These are phyloP conservation scores for Ganoderma lingzhi DNA, from an alignment of 1,284 basidiomycete species.

Conservation along the genomic window DNA sequence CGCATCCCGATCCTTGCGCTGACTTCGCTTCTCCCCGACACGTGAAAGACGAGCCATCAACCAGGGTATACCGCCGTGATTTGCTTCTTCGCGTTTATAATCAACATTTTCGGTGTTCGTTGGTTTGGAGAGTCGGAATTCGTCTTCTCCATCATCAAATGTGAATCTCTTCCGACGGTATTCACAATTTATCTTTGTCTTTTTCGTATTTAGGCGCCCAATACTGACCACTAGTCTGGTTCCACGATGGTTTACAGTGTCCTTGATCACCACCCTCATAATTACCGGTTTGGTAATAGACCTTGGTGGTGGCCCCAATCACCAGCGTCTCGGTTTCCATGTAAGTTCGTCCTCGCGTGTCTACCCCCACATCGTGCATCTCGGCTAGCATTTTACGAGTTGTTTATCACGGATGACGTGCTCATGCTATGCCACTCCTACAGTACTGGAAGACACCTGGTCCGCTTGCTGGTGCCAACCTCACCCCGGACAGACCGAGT, in stretches of 20 bases:
- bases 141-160: slow-evolving; percentile 68
- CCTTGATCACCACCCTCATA: slow-evolving; percentile 67
- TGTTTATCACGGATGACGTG: slow-evolving; percentile 4
- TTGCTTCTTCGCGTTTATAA: slow-evolving; percentile 63
- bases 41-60: slow-evolving; percentile 53
- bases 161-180: slow-evolving; percentile 45
- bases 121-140: slow-evolving; percentile 63
- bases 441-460: slow-evolving; percentile 81
- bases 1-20: neutral
- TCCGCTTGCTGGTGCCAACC: slow-evolving; percentile 56
- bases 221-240: neutral
- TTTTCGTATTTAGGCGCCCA: neutral
- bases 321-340: slow-evolving; percentile 68
- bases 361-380: neutral
- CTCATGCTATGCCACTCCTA: neutral
- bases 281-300: slow-evolving; percentile 74
- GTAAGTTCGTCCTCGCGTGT: slow-evolving; percentile 41
- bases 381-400: neutral
- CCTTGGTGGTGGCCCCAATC: slow-evolving; percentile 71
- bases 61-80: slow-evolving; percentile 72
- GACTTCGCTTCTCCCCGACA: neutral
- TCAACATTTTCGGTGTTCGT: slow-evolving; percentile 83
- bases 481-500: slow-evolving; percentile 50
- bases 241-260: slow-evolving; percentile 45
- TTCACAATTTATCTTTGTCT: neutral